Percentiles rank a stretch among this genome's conserved stretches.
phyloP scores from a whole-genome alignment of 2,329 filamentous ascomycete genomes.

The Amylocarpus encephaloides region DNA sequence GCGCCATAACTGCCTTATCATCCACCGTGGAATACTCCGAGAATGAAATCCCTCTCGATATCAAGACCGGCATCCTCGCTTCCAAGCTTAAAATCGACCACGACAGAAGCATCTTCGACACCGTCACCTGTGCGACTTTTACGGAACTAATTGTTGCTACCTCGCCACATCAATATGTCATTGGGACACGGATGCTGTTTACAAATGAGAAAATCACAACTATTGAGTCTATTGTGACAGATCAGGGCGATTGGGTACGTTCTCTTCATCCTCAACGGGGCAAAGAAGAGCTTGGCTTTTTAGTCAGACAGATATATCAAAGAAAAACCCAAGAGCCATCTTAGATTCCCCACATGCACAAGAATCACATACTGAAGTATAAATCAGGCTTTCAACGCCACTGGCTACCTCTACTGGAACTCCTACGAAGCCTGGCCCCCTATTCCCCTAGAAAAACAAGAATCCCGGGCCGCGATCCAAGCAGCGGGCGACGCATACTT shows the following conservation, averaged over 20 bases:
- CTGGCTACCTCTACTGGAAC: slow-evolving; percentile 9
- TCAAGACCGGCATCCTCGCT: slow-evolving; percentile 5
- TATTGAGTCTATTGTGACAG: slow-evolving; percentile 11
- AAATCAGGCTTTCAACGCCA: slow-evolving; percentile 12
- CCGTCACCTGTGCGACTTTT: slow-evolving; percentile 7
- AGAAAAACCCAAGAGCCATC: too few relatives aligned
- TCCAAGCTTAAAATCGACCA: slow-evolving; percentile 12
- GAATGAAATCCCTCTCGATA: slow-evolving; percentile 4
- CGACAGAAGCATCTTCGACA: slow-evolving; percentile 11
- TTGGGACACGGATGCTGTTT: slow-evolving; percentile 16
- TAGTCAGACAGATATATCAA: too few relatives aligned
- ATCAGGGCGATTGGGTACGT: slow-evolving; percentile 11
- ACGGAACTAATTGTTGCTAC: slow-evolving; percentile 12
- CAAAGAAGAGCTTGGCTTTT: too few relatives aligned
- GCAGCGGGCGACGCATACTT: slow-evolving; percentile 16
- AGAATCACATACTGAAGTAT: too few relatives aligned
- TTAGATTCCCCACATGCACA: too few relatives aligned
- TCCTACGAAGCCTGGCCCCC: slow-evolving; percentile 8
- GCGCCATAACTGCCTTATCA: background rate
- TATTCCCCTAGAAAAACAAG: slow-evolving; percentile 9
- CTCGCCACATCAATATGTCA: slow-evolving; percentile 11
- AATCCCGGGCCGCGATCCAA: slow-evolving; percentile 12
- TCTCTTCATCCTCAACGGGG: too few relatives aligned
- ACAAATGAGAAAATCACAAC: slow-evolving; percentile 3
- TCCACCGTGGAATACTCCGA: slow-evolving; percentile 7